phyloP scores from a whole-genome alignment of 1,139 yeast genomes.

The Suzukiozyma palmioleophila region DNA sequence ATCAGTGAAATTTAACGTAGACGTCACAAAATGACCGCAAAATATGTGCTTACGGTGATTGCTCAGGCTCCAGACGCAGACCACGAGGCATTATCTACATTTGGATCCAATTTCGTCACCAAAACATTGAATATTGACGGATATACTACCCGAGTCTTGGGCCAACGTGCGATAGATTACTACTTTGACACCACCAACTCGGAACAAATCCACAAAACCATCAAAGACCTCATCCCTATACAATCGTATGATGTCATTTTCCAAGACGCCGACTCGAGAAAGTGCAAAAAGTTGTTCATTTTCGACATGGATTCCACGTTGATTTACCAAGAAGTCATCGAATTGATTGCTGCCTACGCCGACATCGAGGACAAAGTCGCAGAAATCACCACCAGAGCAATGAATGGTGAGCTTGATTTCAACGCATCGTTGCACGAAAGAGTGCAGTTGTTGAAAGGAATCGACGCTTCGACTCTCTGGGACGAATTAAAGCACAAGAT shows the following conservation, averaged over 20 bases:
- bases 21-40: conserved; percentile 1
- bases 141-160: conserved; percentile 8
- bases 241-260: conserved; percentile 30
- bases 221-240: conserved; percentile 12
- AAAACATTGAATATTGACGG: conserved; percentile 4
- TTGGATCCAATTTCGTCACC: conserved; percentile 3
- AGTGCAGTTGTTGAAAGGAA: conserved; percentile 75
- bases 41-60: conserved; percentile 17
- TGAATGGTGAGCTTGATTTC: conserved; percentile 96
- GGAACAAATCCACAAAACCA: conserved; percentile 4
- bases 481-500: conserved; percentile 70
- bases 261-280: conserved; percentile 30
- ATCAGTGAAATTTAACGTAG: not conserved
- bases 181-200: conserved; percentile 6
- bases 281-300: conserved; percentile 62
- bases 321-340: conserved; percentile 95
- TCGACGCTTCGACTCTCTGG: conserved; percentile 70
- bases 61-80: conserved; percentile 11
- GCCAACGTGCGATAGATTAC: conserved; percentile 19
- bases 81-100: not conserved
- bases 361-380: conserved; percentile 30
- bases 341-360: conserved; percentile 70
- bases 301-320: conserved; percentile 98
- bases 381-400: conserved; percentile 84
- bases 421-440: conserved; percentile 73